A percentile compares a stretch with the other conserved stretches of the same genome.
Conservation (phyloP, 2,329 filamentous ascomycete species). For the Penicillium sp. region DNA sequence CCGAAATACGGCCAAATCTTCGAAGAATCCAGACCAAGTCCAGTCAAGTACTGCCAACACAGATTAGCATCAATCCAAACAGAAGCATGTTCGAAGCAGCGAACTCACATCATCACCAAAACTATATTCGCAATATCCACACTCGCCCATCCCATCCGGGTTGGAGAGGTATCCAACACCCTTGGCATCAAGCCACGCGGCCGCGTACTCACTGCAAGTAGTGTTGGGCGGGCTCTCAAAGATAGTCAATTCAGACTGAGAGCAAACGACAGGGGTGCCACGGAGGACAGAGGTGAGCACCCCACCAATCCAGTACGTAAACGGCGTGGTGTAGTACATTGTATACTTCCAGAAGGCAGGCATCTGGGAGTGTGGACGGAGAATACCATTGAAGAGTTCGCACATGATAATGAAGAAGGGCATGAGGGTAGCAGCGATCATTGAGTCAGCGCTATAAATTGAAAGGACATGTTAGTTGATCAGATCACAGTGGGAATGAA, state of each 20-base stretch:
- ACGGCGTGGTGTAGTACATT: conserved; percentile 81
- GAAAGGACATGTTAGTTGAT: background rate
- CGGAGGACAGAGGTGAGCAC: conserved; percentile 76
- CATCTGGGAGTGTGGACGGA: conserved; percentile 73
- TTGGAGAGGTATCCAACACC: conserved; percentile 69
- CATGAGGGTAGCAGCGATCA: conserved; percentile 75
- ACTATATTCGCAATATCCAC: conserved; percentile 76
- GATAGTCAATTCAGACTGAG: conserved; percentile 59
- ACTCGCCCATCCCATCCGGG: conserved; percentile 58
- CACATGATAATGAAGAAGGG: conserved; percentile 82
- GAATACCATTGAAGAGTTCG: conserved; percentile 81
- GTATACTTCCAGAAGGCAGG: conserved; percentile 74
- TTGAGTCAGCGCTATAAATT: conserved; percentile 48
- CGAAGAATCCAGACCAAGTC: conserved; percentile 30
- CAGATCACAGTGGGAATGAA: background rate
- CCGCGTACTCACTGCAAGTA: conserved; percentile 72
- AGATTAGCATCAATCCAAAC: conserved; percentile 1
- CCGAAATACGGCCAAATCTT: conserved; percentile 37
- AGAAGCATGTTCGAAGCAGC: background rate
- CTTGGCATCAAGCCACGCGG: conserved; percentile 61
- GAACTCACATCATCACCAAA: conserved; percentile 33
- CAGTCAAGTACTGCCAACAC: conserved; percentile 27
- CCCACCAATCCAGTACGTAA: conserved; percentile 76
- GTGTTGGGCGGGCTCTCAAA: conserved; percentile 66
- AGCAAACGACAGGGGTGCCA: conserved; percentile 61